Evolutionary conservation across 495 filamentous ascomycete genomes (phyloP), one percentile per base, ranked within the genome.

Genomic region (Xeromyces bisporus): DNA sequence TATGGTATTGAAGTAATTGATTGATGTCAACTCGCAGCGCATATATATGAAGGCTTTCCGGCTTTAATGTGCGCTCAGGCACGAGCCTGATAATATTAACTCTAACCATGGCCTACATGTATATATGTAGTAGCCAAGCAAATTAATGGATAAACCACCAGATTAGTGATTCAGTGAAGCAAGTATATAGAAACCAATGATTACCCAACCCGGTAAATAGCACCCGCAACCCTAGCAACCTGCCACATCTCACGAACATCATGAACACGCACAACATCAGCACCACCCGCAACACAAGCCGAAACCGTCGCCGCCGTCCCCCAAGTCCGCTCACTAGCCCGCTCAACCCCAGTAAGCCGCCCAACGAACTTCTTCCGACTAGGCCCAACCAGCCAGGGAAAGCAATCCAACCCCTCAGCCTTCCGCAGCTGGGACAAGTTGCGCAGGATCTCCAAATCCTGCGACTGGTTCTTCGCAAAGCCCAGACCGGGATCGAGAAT

Each of bases 231-330:
- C 47, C 71, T 77, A 3, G 73, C 71, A 13, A 93, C 87, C 56
- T 84, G 69, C 42, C 58, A 67, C 89, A 94, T 97, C 62, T 92
- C 80, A 38, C 59, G 52, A 3, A 86, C 83, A 66, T 96, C 89
- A 66, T 97, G 89, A 15, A 97, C 89, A 36, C 89, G 63, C 13
- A 97, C 80, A 32, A 97, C 73, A 66, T 96, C 89, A 10, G 86
- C 89, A 2, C 89, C 89, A n/a, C 83, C 84, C 33, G 76, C 71
- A 23, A 97, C 71, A 43, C 83, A 82, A 11, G 83, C 79, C 7
- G 82, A 73, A 2, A 96, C 82, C 2, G 86, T 80, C 8, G 79
- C 84, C 7, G 84, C 87, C 0, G 87, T 94, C 3, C 89, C 89
- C 74, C 75, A 92, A 15, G 64, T 62, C 29, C 86, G 66, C 33